phyloP scores from a whole-genome alignment of 2,329 filamentous ascomycete species.

The Diaporthe sp. region DNA sequence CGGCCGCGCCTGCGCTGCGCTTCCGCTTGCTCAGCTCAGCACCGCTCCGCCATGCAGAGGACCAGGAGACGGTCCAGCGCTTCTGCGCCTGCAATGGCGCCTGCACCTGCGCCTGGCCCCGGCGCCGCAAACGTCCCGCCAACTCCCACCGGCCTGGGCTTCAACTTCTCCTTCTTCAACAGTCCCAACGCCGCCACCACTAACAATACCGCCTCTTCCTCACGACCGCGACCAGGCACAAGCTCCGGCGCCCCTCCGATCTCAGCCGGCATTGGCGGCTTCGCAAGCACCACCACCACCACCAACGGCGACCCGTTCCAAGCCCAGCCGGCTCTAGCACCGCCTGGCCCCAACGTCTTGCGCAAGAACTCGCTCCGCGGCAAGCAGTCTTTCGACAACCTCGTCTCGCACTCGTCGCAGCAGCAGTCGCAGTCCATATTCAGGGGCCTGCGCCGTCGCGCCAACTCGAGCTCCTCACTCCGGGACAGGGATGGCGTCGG shows the following conservation, averaged over 20 bases:
- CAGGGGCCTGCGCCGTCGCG: constrained; percentile 36
- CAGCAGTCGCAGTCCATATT: constrained; percentile 23
- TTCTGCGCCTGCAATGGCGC: constrained; percentile 13
- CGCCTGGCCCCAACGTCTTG: constrained; percentile 48
- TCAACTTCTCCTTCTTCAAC: constrained; percentile 41
- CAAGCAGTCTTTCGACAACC: constrained; percentile 60
- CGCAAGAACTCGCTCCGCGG: constrained; percentile 67
- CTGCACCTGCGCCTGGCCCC: constrained; percentile 17
- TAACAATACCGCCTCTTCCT: background rate
- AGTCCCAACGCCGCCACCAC: constrained; percentile 38
- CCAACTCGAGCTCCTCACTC: constrained; percentile 37
- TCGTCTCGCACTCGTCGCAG: constrained; percentile 30
- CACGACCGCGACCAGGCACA: constrained; percentile 52
- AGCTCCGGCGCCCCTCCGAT: constrained; percentile 50
- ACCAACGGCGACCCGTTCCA: constrained; percentile 35
- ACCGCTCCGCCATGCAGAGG: constrained; percentile 26
- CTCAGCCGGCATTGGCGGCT: constrained; percentile 34
- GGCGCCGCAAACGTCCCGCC: constrained; percentile 35
- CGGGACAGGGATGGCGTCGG: constrained; percentile 37
- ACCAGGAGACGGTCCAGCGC: constrained; percentile 25
- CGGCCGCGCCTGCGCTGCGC: constrained; percentile 8
- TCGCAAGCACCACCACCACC: constrained; percentile 39
- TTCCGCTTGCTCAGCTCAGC: background rate
- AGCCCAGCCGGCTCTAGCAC: constrained; percentile 40
- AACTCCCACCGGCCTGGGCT: constrained; percentile 36